Base-by-base conservation (phyloP, 495 filamentous ascomycete genomes). In the Delitschia confertaspora region DNA sequence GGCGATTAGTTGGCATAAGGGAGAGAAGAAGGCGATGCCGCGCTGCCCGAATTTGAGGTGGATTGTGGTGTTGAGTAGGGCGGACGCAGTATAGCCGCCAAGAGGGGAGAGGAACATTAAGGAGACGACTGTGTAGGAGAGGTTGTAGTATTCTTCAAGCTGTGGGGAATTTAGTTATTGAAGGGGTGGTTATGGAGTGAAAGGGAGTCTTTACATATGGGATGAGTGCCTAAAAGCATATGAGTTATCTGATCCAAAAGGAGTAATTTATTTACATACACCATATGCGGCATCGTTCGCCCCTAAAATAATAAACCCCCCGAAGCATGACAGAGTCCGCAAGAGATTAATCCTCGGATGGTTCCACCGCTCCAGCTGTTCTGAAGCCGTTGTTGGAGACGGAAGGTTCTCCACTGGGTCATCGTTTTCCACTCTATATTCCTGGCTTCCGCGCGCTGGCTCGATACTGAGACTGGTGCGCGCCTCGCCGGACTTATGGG, bases 201-300 rank as follows among this genome's bases (percentile, higher is more conserved):
- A 17, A 19, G 30, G 2, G 11, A 14, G 2, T 23, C 47, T n/a
- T n/a, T 52, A 63, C 60, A 51, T 65, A 63, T 40, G 69, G 82
- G 52, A 85, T 76, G 22, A 86, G 64, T 51, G 82, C 73, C 75
- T 80, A 36, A 8, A 21, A 48, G 9, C 4, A 18, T 9, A 27
- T n/a, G 6, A 22, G 9, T 40, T 38, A 42, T 32, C 33, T n/a
- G n/a, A n/a, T n/a, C n/a, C n/a, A n/a, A n/a, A n/a, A n/a, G n/a
- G n/a, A n/a, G n/a, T n/a, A n/a, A n/a, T n/a, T 29, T 16, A 6
- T 35, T 2, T 32, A 62, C 77, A 69, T 65, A 85, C 83, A 31
- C 85, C 85, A 51, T 81, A 82, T 1, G 82, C 81, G 14, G 79
- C 82, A 67, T 94, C 87, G 59, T 85, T 91, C 55, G 76, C 71